Evolutionary conservation across 106 monocot species (phyloP), one percentile per base, ranked within the genome.

Genomic region (Acorus gramineus): DNA sequence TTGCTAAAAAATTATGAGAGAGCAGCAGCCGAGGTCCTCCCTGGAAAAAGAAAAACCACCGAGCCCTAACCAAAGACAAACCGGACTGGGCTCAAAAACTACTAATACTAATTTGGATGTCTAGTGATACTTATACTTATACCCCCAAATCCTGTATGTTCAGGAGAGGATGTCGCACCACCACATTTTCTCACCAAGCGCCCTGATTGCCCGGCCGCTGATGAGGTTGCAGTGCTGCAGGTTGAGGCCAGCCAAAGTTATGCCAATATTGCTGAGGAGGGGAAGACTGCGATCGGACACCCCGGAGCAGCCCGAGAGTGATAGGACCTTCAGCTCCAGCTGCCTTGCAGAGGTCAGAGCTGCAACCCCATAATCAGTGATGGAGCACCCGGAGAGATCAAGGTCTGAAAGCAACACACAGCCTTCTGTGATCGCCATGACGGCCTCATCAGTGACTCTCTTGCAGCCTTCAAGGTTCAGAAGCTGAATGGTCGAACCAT

Each of bases 161-260:
- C 68, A 94, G 46, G 66, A 73, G 52, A 94, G 76, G 73, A 94
- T 80, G 62, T 94, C 86, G 46, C 93, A 89, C 79, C 82, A 76
- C 75, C 71, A 76, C 57, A 94, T 79, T 71, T 89, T 80, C 72
- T 84, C 79, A 76, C 78, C 77, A 11, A 94, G 78, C 1, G 73
- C 67, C n/a, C 66, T 44, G 6, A 86, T 69, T 11, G 68, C 74
- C 56, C 73, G 61, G 42, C 52, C 65, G 50, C 71, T 69, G 44
- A 93, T 81, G 14, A 75, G 12, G 65, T 74, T 82, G 86, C 88
- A 93, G 42, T 66, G 61, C 58, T 79, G 89, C 52, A 94, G 86
- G 71, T 89, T 89, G 8, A 94, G 74, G 1, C 89, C 89, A 11
- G 69, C 42, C 44, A 94, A 56, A 5, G 77, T 75, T 10, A 28